phyloP scores from a whole-genome alignment of 345 rosid species.

The Conringia planisiliqua region DNA sequence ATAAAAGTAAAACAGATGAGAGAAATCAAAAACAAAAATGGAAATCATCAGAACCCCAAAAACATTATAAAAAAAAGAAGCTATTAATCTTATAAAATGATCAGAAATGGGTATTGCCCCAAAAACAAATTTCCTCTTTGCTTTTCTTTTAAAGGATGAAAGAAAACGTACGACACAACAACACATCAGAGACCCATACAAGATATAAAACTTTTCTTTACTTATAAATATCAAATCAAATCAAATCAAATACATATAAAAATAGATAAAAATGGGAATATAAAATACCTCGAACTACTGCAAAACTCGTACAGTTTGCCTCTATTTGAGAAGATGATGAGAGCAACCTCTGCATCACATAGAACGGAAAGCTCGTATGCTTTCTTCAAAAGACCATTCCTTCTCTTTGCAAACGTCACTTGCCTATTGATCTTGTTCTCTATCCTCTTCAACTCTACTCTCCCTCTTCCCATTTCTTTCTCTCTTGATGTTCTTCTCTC shows the following conservation, averaged over 20 bases:
- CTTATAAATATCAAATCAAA: background rate
- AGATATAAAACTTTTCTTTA: background rate
- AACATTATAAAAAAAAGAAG: background rate
- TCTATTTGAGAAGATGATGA: constrained; percentile 99
- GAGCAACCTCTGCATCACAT: constrained; percentile 98
- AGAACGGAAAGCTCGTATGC: constrained; percentile 99
- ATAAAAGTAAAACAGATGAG: background rate
- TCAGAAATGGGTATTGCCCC: constrained; percentile 9
- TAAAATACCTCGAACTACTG: constrained; percentile 86
- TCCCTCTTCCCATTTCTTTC: constrained; percentile 81
- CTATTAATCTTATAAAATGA: background rate
- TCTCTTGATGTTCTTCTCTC: background rate
- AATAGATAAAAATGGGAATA: background rate
- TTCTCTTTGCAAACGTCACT: constrained; percentile 98
- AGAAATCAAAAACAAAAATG: background rate
- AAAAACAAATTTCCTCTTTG: background rate
- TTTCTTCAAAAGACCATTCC: constrained; percentile 97
- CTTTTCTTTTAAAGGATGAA: constrained; percentile 14
- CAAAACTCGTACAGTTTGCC: constrained; percentile 99
- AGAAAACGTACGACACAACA: constrained; percentile 27
- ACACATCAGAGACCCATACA: constrained; percentile 29
- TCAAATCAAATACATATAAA: background rate
- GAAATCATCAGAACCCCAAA: constrained; percentile 21
- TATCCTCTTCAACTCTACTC: constrained; percentile 98
- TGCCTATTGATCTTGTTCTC: constrained; percentile 99